Base-by-base conservation (phyloP, 768 basidiomycete genomes). In the Russula foetens region DNA sequence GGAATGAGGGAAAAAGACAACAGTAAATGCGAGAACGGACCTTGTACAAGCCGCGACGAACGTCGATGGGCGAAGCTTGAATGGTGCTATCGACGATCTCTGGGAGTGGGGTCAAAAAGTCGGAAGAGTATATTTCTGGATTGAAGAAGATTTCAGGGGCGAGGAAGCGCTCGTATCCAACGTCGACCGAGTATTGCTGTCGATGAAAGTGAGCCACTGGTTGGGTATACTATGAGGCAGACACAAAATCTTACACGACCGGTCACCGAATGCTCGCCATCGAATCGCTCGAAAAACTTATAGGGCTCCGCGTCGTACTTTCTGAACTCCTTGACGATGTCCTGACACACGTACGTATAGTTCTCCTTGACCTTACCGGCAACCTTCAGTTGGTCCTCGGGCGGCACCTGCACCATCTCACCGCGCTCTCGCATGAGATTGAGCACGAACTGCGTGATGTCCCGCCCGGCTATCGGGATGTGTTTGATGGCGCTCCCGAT, bases 131-230 rank as follows among this genome's bases (percentile, higher is more conserved):
- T 67, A 99, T 98, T 73, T 99, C 96, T 15, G 97, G 97, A 76
- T 98, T 98, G 82, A 98, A 98, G 78, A 98, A 98, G 69, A 98
- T 97, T 73, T 98, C 97, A 6, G 97, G 95, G 6, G 96, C 97
- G 54, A 98, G 85, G 83, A 99, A 99, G 26, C 97, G 92, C 73
- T 98, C 97, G 74, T 98, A 98, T 21, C 97, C 97, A 59, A 99
- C 85, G 68, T 99, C 96, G 50, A 98, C 77, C 21, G 80, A 73
- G 76, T 99, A 98, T 89, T 93, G 91, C 94, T 95, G 70, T 28
- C 24, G 33, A 7, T 43, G 21, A 9, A 44, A 47, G 66, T 38
- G 62, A 63, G 48, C n/a, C 44, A n/a, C 19, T 39, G 41, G 51
- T 7, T 8, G 58, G 14, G n/a, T n/a, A 50, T 21, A 28, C 24